Conservation (phyloP, 2,329 filamentous ascomycete species). For the Xylariaceae sp. region DNA sequence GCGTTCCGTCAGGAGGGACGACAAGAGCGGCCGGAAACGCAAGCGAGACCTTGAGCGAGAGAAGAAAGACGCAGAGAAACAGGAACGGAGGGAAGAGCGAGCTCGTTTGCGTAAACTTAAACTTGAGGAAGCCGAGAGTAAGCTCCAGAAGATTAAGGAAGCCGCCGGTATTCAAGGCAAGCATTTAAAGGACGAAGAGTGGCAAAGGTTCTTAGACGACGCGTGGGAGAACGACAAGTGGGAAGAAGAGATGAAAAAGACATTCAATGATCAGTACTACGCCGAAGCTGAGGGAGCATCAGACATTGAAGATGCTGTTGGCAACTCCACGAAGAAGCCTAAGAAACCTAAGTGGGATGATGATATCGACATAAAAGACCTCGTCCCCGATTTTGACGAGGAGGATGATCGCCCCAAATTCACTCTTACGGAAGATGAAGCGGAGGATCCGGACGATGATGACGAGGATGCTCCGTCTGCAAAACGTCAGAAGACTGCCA, state of each 20-base stretch:
- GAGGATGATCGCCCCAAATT: conserved; percentile 49
- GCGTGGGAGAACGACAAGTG: conserved; percentile 86
- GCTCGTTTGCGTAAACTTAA: conserved; percentile 81
- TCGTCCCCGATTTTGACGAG: conserved; percentile 81
- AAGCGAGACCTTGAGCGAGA: conserved; percentile 73
- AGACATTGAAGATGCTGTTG: conserved; percentile 48
- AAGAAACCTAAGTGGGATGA: conserved; percentile 94
- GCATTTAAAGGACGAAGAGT: conserved; percentile 68
- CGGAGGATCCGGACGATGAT: conserved; percentile 34
- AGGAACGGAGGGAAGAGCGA: conserved; percentile 72
- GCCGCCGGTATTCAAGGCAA: conserved; percentile 75
- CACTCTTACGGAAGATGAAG: conserved; percentile 46
- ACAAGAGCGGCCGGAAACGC: conserved; percentile 70
- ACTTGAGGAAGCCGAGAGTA: conserved; percentile 84
- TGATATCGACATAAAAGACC: conserved; percentile 93
- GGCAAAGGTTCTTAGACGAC: conserved; percentile 78
- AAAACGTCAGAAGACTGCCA: conserved; percentile 57
- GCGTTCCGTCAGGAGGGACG: conserved; percentile 82
- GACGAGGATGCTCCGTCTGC: conserved; percentile 39
- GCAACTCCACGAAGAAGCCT: conserved; percentile 52
- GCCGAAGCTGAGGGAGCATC: conserved; percentile 64
- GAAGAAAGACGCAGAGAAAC: conserved; percentile 74
- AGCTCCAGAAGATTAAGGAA: conserved; percentile 82
- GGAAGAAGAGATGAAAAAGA: conserved; percentile 84
- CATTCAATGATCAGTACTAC: conserved; percentile 91